phyloP scores from a whole-genome alignment of 2,329 filamentous ascomycete species.

The Conoideocrella luteorostrata region DNA sequence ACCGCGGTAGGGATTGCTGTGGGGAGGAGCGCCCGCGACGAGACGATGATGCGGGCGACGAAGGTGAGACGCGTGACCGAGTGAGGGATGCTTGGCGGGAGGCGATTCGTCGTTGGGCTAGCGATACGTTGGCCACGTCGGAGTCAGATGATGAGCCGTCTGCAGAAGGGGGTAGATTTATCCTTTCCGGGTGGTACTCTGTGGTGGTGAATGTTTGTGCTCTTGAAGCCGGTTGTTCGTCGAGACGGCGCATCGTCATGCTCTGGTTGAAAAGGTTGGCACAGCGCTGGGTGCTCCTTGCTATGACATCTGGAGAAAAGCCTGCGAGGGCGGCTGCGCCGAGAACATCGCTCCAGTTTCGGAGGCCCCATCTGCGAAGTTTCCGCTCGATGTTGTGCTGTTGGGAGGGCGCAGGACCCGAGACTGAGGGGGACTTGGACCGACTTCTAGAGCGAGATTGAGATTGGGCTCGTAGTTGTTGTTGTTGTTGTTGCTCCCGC shows the following conservation, averaged over 20 bases:
- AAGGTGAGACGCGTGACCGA: slow-evolving; percentile 17
- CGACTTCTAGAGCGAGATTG: too few relatives aligned
- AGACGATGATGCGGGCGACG: slow-evolving; percentile 5
- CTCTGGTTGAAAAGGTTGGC: slow-evolving; percentile 66
- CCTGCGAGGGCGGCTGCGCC: slow-evolving; percentile 70
- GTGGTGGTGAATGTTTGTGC: slow-evolving; percentile 19
- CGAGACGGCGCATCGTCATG: slow-evolving; percentile 58
- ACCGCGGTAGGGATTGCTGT: not conserved
- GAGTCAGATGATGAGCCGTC: slow-evolving; percentile 13
- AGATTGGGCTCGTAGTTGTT: not conserved
- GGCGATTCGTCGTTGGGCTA: slow-evolving; percentile 21
- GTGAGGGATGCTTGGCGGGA: slow-evolving; percentile 13
- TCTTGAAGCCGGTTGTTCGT: slow-evolving; percentile 22
- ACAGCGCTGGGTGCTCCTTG: slow-evolving; percentile 67
- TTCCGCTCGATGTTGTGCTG: slow-evolving; percentile 17
- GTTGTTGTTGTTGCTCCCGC: not conserved
- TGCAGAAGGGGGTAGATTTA: slow-evolving; percentile 16
- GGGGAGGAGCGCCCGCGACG: not conserved
- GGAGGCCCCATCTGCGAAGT: slow-evolving; percentile 36
- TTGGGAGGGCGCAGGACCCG: too few relatives aligned
- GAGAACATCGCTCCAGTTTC: slow-evolving; percentile 83
- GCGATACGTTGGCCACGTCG: slow-evolving; percentile 17
- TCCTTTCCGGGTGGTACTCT: slow-evolving; percentile 24
- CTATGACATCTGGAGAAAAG: slow-evolving; percentile 58
- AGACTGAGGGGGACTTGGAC: too few relatives aligned